Evolutionary conservation across 306 rosid species (phyloP), one percentile per base, ranked within the genome.

Genomic region (Quercus variabilis): DNA sequence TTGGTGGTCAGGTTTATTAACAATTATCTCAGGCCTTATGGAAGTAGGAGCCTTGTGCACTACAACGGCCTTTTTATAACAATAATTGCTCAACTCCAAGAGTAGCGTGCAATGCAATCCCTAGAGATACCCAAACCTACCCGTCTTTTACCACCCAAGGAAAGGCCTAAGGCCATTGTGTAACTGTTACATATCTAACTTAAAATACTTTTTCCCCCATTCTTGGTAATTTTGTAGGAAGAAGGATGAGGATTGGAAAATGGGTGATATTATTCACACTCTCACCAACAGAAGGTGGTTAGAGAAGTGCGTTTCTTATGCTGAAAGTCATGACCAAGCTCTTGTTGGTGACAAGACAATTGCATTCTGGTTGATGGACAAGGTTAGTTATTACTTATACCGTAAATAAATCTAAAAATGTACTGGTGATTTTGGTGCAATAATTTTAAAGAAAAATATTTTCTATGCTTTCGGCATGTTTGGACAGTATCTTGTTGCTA

Each of bases 331-430:
- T 75, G 99, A 96, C 83, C 99, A 96, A 86, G 99, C 99, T 57
- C 93, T 96, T 85, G 99, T 96, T 76, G 99, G 99, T 76, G 99
- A 96, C 85, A 96, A 96, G 87, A 96, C 99, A 82, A 79, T 93
- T 80, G 99, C 99, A 70, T 96, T 96, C 82, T 96, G 99, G 99
- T 87, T 96, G 89, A 96, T 96, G 99, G 98, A 96, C 91, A 96
- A 96, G 99, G 99, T 96, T 51, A 51, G 56, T 74, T 75, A 75
- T 43, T 79, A 65, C 70, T 72, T 84, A 23, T 69, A 8, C 60
- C 49, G 38, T 74, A 64, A 72, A 63, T 52, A 68, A 83, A 74
- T 56, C 33, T 65, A 59, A 28, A 68, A 76, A 41, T 3, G 33
- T 23, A 11, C 13, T 23, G 17, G 25, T 59, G 31, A 23, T 26